Percentiles rank a stretch among this genome's conserved stretches.
phyloP scores from a whole-genome alignment of 164 flowering plant genomes.

The Stephania japonica region DNA sequence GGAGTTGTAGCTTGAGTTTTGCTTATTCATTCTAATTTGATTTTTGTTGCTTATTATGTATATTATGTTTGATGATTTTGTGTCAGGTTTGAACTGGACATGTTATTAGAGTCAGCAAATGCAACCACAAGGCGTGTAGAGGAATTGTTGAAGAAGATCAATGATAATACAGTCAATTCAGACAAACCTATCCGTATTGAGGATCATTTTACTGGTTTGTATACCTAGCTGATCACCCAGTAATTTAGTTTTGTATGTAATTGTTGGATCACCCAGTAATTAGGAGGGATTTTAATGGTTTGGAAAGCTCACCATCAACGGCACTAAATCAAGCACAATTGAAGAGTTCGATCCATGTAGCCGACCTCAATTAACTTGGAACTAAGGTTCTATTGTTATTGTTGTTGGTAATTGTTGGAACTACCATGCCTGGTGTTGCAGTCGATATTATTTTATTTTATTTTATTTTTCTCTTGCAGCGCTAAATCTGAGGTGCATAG shows the following conservation, averaged over 20 bases:
- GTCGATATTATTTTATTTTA: neutral
- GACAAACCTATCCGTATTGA: constrained; percentile 60
- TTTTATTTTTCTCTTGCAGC: constrained; percentile 36
- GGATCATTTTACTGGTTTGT: constrained; percentile 66
- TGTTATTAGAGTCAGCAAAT: constrained; percentile 87
- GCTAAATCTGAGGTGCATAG: constrained; percentile 82
- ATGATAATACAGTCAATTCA: constrained; percentile 36
- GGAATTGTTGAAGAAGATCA: constrained; percentile 68
- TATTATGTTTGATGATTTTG: neutral
- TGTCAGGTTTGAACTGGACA: constrained; percentile 91
- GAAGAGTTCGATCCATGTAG: too few relatives aligned
- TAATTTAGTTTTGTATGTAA: neutral
- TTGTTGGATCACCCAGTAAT: too few relatives aligned
- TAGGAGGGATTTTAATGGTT: too few relatives aligned
- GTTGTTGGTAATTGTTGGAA: neutral
- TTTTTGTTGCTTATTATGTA: neutral
- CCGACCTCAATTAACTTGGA: too few relatives aligned
- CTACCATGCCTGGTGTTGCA: constrained; percentile 1
- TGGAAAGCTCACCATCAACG: too few relatives aligned
- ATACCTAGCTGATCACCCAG: constrained; percentile 8
- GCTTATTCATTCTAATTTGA: neutral
- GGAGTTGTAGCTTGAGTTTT: neutral
- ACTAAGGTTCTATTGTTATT: too few relatives aligned
- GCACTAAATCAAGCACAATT: too few relatives aligned
- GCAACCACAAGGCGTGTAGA: constrained; percentile 76